phyloP scores from a whole-genome alignment of 2,329 filamentous ascomycete genomes.

The Aspergillus cejpii region DNA sequence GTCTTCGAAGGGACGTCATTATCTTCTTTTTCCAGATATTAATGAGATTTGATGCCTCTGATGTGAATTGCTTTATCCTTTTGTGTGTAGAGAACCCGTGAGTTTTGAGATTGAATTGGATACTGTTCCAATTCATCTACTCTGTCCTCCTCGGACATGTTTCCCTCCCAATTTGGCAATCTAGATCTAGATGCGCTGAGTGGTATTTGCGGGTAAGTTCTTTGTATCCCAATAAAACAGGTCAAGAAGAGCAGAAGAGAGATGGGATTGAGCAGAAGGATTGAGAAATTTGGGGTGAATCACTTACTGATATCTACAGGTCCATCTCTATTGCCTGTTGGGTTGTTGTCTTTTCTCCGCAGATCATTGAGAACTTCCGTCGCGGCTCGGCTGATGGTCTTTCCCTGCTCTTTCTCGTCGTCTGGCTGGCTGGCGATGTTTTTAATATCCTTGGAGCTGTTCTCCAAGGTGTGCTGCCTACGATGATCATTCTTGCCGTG shows the following conservation, averaged over 20 bases:
- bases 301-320: conserved; percentile 40
- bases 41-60: neutral
- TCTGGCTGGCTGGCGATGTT: conserved; percentile 90
- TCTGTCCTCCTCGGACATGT: conserved; percentile 22
- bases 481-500: conserved; percentile 90
- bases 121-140: conserved; percentile 3
- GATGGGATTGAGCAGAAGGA: neutral
- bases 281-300: neutral
- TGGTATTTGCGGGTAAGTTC: conserved; percentile 70
- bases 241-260: neutral
- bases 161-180: conserved; percentile 44
- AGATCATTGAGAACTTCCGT: conserved; percentile 92
- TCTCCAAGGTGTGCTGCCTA: conserved; percentile 83
- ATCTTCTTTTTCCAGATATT: neutral
- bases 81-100: neutral
- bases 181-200: conserved; percentile 86
- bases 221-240: conserved; percentile 2
- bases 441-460: conserved; percentile 95
- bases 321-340: conserved; percentile 96
- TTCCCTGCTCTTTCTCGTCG: conserved; percentile 82
- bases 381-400: conserved; percentile 78
- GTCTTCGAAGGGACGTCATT: conserved; percentile 9
- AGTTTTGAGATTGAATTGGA: neutral
- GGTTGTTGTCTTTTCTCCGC: conserved; percentile 95
- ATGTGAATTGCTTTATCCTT: neutral